These are phyloP conservation scores for Colletotrichum graminicola DNA, from an alignment of 2,329 filamentous ascomycete species.

Conservation along the genomic window DNA sequence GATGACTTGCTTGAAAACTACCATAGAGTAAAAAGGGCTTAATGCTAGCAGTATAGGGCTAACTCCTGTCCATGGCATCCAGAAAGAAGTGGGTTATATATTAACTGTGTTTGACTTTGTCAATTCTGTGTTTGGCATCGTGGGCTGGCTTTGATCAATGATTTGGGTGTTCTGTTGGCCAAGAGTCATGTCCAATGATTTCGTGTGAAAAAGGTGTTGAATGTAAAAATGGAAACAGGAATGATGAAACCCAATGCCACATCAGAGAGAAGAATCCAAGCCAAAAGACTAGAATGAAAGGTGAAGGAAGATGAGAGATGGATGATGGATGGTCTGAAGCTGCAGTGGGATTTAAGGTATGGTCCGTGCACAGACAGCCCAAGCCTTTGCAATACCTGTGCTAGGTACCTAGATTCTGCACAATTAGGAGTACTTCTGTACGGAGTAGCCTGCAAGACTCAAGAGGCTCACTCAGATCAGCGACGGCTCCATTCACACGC, in stretches of 20 bases:
- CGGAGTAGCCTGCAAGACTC: background rate
- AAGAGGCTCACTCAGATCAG: background rate
- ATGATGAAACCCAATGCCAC: background rate
- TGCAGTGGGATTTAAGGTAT: slow-evolving; percentile 30
- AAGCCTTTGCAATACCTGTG: background rate
- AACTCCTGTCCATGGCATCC: background rate
- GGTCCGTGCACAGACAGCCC: slow-evolving; percentile 26
- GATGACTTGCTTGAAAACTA: background rate
- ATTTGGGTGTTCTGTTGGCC: too few relatives aligned
- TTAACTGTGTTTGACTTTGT: background rate
- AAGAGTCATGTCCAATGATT: too few relatives aligned
- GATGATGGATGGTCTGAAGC: background rate
- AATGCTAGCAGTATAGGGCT: background rate
- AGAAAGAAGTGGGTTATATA: background rate
- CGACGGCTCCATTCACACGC: background rate
- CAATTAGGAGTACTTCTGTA: slow-evolving; percentile 6
- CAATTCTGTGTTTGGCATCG: background rate
- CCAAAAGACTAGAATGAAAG: background rate
- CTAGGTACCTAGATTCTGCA: background rate
- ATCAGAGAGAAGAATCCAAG: background rate
- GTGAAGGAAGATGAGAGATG: background rate
- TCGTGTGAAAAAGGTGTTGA: background rate
- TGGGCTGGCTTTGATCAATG: background rate
- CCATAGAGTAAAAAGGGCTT: background rate
- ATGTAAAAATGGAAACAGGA: too few relatives aligned